These are phyloP conservation scores for Forsythia suspensa DNA, from an alignment of 257 asterid genomes.

Conservation along the genomic window DNA sequence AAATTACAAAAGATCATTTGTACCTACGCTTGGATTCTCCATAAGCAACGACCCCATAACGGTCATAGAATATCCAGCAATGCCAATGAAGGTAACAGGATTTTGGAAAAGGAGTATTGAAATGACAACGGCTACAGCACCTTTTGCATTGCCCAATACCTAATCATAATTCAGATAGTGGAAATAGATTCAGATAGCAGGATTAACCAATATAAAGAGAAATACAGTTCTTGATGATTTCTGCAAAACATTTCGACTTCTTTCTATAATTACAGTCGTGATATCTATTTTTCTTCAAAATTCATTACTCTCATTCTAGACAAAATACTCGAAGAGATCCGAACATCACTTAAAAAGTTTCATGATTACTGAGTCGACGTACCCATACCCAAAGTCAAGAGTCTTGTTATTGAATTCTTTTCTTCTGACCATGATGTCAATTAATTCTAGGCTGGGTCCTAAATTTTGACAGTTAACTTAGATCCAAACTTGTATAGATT, in stretches of 20 bases:
- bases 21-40: constrained; percentile 91
- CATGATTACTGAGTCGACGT: too few species aligned
- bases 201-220: not conserved
- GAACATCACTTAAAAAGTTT: too few species aligned
- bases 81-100: constrained; percentile 84
- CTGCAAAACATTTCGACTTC: not conserved
- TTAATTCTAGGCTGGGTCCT: not conserved
- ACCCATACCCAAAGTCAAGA: not conserved
- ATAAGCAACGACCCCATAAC: constrained; percentile 95
- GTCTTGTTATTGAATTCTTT: not conserved
- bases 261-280: not conserved
- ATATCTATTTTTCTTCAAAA: not conserved
- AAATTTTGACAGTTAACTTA: too few species aligned
- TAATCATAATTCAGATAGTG: constrained; percentile 23
- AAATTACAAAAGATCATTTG: constrained; percentile 45
- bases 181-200: constrained; percentile 1
- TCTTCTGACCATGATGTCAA: too few species aligned
- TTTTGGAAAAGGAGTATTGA: constrained; percentile 87
- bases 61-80: constrained; percentile 91
- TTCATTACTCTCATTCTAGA: not conserved
- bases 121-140: constrained; percentile 98
- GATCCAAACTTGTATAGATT: not conserved
- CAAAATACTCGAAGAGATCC: not conserved
- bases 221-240: not conserved
- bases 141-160: constrained; percentile 99